Conservation (phyloP, 2,329 filamentous ascomycete species). For the Dothideomycetidae sp. region DNA sequence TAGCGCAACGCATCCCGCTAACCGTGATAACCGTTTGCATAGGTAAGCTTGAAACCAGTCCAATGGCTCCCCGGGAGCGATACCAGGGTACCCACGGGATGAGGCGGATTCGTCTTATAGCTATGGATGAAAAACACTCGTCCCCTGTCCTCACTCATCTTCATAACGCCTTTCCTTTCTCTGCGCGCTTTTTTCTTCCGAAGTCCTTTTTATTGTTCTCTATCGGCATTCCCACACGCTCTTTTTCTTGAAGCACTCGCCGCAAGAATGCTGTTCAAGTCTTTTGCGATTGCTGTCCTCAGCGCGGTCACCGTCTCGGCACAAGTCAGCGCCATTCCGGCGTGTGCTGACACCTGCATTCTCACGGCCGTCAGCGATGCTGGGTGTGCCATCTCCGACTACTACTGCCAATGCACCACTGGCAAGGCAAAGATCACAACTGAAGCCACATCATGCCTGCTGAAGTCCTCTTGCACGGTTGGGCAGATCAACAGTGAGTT, state of each 20-base stretch:
- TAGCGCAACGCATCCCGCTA: neutral
- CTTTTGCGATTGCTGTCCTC: constrained; percentile 1
- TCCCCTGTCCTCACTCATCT: too few relatives aligned
- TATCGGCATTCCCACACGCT: neutral
- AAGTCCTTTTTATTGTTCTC: too few relatives aligned
- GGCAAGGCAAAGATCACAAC: constrained; percentile 23
- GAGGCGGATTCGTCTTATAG: too few relatives aligned
- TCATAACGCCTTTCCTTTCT: too few relatives aligned
- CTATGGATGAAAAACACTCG: too few relatives aligned
- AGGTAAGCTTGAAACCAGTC: too few relatives aligned
- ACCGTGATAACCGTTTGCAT: neutral
- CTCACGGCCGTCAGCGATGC: constrained; percentile 32
- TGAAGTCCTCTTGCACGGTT: constrained; percentile 22
- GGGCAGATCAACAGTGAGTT: constrained; percentile 27
- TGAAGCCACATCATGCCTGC: constrained; percentile 29
- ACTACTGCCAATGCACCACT: constrained; percentile 38
- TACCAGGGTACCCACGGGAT: too few relatives aligned
- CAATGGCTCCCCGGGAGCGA: too few relatives aligned
- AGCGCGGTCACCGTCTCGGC: constrained; percentile 7
- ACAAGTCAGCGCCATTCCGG: constrained; percentile 10
- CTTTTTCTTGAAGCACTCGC: neutral
- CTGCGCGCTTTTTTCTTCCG: too few relatives aligned
- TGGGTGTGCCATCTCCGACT: constrained; percentile 34
- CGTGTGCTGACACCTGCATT: constrained; percentile 30
- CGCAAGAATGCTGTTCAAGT: constrained; percentile 8